phyloP scores from a whole-genome alignment of 192 early-diverging fungal genomes.

The Linnemannia zychae region DNA sequence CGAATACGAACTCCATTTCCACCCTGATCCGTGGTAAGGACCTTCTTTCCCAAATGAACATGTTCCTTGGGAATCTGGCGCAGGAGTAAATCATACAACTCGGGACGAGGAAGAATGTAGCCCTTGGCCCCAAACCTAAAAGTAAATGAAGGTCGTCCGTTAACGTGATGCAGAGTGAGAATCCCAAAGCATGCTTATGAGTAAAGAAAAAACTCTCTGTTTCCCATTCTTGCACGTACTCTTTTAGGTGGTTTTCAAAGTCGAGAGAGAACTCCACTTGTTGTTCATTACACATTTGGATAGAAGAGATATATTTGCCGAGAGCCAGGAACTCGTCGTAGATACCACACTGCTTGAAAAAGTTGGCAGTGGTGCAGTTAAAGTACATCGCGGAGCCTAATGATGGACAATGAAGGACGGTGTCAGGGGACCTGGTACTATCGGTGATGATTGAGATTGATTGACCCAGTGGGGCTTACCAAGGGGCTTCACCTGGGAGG shows the following conservation, averaged over 20 bases:
- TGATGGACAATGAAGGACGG: background rate
- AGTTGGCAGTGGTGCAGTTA: background rate
- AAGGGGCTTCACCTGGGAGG: background rate
- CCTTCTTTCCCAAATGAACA: slow-evolving; percentile 23
- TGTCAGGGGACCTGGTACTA: too few relatives aligned
- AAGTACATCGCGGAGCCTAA: background rate
- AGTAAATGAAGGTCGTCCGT: too few relatives aligned
- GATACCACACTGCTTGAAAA: slow-evolving; percentile 13
- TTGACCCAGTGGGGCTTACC: background rate
- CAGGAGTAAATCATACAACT: slow-evolving; percentile 5
- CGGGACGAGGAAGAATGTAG: slow-evolving; percentile 9
- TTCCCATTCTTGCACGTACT: too few relatives aligned
- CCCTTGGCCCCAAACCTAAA: slow-evolving; percentile 1
- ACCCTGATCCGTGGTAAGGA: background rate
- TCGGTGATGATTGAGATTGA: too few relatives aligned
- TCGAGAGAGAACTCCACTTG: too few relatives aligned
- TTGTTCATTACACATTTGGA: background rate
- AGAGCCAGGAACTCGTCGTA: slow-evolving; percentile 8
- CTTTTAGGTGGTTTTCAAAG: too few relatives aligned
- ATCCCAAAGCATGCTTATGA: too few relatives aligned
- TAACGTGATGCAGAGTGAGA: too few relatives aligned
- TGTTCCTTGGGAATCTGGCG: background rate
- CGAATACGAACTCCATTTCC: slow-evolving; percentile 23
- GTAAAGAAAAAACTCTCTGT: background rate
- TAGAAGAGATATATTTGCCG: background rate